A percentile compares a stretch with the other conserved stretches of the same genome.
These are phyloP conservation scores for Claviceps sp. DNA, from an alignment of 2,329 filamentous ascomycete species.

Conservation along the genomic window DNA sequence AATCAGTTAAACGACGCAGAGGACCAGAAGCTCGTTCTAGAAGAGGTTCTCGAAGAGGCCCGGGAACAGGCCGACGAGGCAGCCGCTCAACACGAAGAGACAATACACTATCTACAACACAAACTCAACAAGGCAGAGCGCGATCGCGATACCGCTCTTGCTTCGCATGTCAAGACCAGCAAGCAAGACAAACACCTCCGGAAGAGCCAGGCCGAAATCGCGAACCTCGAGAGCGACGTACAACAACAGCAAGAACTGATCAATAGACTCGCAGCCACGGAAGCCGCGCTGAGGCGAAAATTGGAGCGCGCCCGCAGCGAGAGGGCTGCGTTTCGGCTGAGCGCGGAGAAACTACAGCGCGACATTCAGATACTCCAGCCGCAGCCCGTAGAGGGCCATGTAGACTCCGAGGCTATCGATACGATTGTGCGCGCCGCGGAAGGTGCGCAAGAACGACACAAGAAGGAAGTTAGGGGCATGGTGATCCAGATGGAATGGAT, in stretches of 20 bases:
- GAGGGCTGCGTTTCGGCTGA: constrained; percentile 40
- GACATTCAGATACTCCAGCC: constrained; percentile 35
- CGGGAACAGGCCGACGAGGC: constrained; percentile 38
- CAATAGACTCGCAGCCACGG: constrained; percentile 39
- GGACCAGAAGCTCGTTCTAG: constrained; percentile 43
- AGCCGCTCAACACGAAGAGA: constrained; percentile 27
- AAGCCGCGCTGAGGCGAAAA: constrained; percentile 49
- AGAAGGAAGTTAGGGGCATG: constrained; percentile 67
- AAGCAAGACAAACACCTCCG: constrained; percentile 48
- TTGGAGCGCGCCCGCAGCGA: constrained; percentile 58
- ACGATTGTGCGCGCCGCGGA: constrained; percentile 44
- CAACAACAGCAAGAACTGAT: constrained; percentile 55
- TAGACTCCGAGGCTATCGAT: constrained; percentile 33
- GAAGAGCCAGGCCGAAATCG: constrained; percentile 48
- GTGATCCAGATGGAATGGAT: constrained; percentile 86
- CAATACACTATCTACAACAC: constrained; percentile 29
- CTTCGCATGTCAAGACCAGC: constrained; percentile 25
- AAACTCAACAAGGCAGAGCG: constrained; percentile 38
- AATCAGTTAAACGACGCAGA: constrained; percentile 42
- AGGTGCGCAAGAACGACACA: constrained; percentile 54
- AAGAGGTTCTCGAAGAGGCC: constrained; percentile 44
- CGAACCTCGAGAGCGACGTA: constrained; percentile 61
- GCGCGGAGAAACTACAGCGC: constrained; percentile 39
- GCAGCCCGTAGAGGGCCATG: constrained; percentile 20
- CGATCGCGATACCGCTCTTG: constrained; percentile 26